Conservation (phyloP, 345 rosid genomes). For the Barbarea vulgaris region DNA sequence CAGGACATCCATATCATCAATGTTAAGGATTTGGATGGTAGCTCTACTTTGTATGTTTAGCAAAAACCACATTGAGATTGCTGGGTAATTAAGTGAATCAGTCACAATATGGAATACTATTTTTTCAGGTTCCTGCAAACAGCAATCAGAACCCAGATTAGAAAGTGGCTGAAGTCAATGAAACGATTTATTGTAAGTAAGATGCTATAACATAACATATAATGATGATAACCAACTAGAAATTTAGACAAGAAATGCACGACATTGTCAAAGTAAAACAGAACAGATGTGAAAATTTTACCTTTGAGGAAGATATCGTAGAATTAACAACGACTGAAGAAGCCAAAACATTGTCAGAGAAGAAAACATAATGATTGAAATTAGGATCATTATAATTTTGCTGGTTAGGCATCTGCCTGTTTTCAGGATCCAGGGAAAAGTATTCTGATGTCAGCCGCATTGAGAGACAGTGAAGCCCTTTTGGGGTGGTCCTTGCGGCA, state of each 20-base stretch:
- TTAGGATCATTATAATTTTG: constrained; percentile 51
- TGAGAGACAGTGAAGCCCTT: constrained; percentile 93
- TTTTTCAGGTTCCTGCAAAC: constrained; percentile 66
- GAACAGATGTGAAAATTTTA: constrained; percentile 34
- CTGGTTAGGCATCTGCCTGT: constrained; percentile 71
- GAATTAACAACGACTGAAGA: constrained; percentile 89
- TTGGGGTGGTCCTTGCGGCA: constrained; percentile 86
- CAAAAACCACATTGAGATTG: constrained; percentile 91
- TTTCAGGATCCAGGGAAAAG: constrained; percentile 61
- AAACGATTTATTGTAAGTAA: neutral
- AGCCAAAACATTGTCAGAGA: constrained; percentile 89
- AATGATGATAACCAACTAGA: neutral
- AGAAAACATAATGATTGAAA: constrained; percentile 75
- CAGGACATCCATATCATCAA: constrained; percentile 66
- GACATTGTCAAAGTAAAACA: neutral
- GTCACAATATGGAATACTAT: constrained; percentile 86
- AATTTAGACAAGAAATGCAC: neutral
- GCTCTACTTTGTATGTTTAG: constrained; percentile 69
- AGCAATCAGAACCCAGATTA: constrained; percentile 19
- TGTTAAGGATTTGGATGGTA: constrained; percentile 61
- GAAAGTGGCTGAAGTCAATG: constrained; percentile 19
- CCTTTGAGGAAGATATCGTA: constrained; percentile 66
- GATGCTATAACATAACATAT: constrained; percentile 1
- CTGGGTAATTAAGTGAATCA: constrained; percentile 78
- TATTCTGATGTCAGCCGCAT: constrained; percentile 85